Base-by-base conservation (phyloP, 192 early-diverging fungal genomes). In the Entomortierella beljakovae region DNA sequence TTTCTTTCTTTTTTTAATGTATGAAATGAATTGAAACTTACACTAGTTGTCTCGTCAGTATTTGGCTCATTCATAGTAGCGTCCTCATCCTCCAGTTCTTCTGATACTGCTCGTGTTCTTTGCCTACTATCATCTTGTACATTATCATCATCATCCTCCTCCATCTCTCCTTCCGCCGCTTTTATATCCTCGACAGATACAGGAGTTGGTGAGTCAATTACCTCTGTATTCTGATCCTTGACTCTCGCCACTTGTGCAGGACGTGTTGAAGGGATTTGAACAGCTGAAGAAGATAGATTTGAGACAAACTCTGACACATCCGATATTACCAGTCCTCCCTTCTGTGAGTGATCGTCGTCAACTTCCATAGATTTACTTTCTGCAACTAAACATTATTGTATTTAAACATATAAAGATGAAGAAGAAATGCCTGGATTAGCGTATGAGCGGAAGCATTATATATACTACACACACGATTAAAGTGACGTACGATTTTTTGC, bases 301-400 rank as follows among this genome's bases (percentile, higher is more conserved):
- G 89, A 87, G 3, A 97, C 93, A 87, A 98, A 98, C 79, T 98
- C 96, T 11, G 93, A 90, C 13, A 92, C 94, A 64, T 94, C 93
- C 0, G 94, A 94, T 13, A 98, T 84, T n/a, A 94, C 87, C n/a
- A 95, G 64, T 4, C 84, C 87, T 0, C 62, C 81, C n/a, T 69
- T 62, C 22, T 37, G 63, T 2, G 51, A 70, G 46, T 83, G 80
- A 25, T 86, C 84, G 4, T 87, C 85, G 34, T 88, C 83, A 20
- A 80, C 61, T 1, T 84, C 61, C 61, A 64, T 66, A 16, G 69
- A 48, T 32, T 55, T 72, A 42, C 46, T 74, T 46, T 79, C 80
- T 3, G 71, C 72, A 16, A 84, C 84, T 83, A 58, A n/a, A n/a
- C n/a, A n/a, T n/a, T n/a, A n/a, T n/a, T n/a, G n/a, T n/a, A n/a